Percentiles rank a stretch among this genome's conserved stretches.
Evolutionary conservation across 805 yeast species (phyloP).

Genomic region (Lachancea dasiensis): DNA sequence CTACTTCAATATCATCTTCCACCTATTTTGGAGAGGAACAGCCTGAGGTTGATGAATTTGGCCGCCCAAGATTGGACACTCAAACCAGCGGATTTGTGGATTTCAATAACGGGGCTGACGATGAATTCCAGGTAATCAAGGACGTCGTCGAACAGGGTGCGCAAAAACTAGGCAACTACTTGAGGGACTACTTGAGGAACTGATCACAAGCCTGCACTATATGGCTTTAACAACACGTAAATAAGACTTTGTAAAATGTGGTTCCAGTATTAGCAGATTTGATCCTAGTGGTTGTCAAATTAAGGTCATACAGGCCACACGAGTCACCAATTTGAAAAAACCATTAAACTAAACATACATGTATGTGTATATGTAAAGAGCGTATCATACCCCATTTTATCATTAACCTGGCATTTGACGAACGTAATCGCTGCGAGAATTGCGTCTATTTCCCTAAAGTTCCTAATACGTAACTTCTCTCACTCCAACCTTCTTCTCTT

Average conservation of each 20-base stretch:
- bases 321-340: not conserved
- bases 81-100: constrained; percentile 42
- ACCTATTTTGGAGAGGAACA: constrained; percentile 78
- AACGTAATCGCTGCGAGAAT: no score
- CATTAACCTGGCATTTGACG: constrained; percentile 2
- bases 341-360: not conserved
- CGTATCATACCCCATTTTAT: not conserved
- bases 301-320: no score
- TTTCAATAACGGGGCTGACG: constrained; percentile 71
- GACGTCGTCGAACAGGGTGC: constrained; percentile 95
- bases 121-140: constrained; percentile 81
- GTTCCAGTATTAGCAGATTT: no score
- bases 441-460: no score
- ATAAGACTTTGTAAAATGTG: constrained; percentile 2
- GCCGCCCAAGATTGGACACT: constrained; percentile 24
- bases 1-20: constrained; percentile 85
- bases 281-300: no score
- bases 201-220: constrained; percentile 7
- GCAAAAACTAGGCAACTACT: constrained; percentile 71
- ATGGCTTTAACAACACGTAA: not conserved
- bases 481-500: constrained; percentile 30
- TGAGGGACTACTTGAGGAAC: constrained; percentile 75
- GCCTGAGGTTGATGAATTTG: constrained; percentile 32
- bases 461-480: not conserved
- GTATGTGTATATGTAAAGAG: not conserved